These are phyloP conservation scores for Moniliophthora roreri DNA, from an alignment of 1,284 basidiomycete species.

Conservation along the genomic window DNA sequence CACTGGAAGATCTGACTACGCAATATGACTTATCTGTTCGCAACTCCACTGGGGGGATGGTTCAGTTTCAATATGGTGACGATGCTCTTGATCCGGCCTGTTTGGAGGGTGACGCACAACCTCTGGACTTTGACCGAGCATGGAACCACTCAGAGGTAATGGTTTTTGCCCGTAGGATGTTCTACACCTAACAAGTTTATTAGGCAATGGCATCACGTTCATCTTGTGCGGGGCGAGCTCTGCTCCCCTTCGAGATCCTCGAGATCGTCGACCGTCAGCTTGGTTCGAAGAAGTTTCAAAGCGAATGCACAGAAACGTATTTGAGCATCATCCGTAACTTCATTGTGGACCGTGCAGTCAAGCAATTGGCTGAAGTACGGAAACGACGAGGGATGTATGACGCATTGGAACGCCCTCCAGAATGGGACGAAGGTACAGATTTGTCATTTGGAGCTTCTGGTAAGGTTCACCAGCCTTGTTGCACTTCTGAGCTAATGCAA, in stretches of 20 bases:
- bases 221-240: conserved; percentile 43
- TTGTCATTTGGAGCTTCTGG: conserved; percentile 75
- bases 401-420: conserved; percentile 71
- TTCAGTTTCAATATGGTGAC: conserved; percentile 97
- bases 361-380: conserved; percentile 70
- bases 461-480: conserved; percentile 31
- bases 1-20: conserved; percentile 94
- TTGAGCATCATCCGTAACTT: conserved; percentile 77
- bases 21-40: conserved; percentile 98
- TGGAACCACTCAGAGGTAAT: conserved; percentile 88
- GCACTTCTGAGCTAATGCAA: too few relatives aligned
- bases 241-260: conserved; percentile 89
- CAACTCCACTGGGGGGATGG: conserved; percentile 94
- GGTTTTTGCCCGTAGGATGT: conserved; percentile 11
- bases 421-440: conserved; percentile 81
- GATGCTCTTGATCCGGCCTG: conserved; percentile 98
- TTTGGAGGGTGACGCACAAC: conserved; percentile 90
- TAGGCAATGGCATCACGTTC: conserved; percentile 64
- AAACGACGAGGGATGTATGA: conserved; percentile 83
- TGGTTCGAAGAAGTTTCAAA: conserved; percentile 57
- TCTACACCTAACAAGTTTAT: conserved; percentile 3
- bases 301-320: conserved; percentile 78
- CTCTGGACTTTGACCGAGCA: conserved; percentile 86
- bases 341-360: conserved; percentile 68
- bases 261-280: conserved; percentile 73